Conservation (phyloP, 2,329 filamentous ascomycete species). For the Diaporthe destruens region DNA sequence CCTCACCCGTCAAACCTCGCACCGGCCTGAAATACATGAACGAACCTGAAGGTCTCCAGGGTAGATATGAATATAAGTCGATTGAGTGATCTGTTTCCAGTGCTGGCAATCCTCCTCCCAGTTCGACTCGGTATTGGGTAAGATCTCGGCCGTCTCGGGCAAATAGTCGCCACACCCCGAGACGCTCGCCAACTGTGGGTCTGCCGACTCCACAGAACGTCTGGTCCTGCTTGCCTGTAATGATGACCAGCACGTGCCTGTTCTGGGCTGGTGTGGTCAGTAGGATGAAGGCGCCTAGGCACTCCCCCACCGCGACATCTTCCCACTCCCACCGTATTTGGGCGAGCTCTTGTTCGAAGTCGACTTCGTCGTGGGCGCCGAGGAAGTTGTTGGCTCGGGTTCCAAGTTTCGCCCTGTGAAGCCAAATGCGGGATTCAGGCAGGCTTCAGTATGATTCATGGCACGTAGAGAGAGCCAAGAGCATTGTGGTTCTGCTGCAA, state of each 20-base stretch:
- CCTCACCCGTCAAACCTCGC: not conserved
- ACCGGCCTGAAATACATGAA: not conserved
- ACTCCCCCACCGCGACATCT: not conserved
- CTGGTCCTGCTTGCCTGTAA: slow-evolving; percentile 20
- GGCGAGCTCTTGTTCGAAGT: not conserved
- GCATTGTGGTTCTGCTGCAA: not conserved
- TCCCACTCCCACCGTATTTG: slow-evolving; percentile 11
- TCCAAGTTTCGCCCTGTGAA: not conserved
- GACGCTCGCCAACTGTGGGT: not conserved
- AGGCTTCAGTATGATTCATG: not conserved
- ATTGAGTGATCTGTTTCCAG: not conserved
- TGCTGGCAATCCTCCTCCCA: not conserved
- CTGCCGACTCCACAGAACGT: not conserved
- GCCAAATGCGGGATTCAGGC: not conserved
- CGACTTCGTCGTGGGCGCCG: not conserved
- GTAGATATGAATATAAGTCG: not conserved
- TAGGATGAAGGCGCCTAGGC: not conserved
- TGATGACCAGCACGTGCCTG: not conserved
- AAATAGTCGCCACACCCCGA: not conserved
- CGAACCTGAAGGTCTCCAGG: not conserved
- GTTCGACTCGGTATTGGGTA: not conserved
- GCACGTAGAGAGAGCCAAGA: not conserved
- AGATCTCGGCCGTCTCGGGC: not conserved
- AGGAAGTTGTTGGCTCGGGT: slow-evolving; percentile 3
- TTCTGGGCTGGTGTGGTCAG: not conserved